phyloP scores from a whole-genome alignment of 495 filamentous ascomycete genomes.

The Massariosphaeria phaeospora region DNA sequence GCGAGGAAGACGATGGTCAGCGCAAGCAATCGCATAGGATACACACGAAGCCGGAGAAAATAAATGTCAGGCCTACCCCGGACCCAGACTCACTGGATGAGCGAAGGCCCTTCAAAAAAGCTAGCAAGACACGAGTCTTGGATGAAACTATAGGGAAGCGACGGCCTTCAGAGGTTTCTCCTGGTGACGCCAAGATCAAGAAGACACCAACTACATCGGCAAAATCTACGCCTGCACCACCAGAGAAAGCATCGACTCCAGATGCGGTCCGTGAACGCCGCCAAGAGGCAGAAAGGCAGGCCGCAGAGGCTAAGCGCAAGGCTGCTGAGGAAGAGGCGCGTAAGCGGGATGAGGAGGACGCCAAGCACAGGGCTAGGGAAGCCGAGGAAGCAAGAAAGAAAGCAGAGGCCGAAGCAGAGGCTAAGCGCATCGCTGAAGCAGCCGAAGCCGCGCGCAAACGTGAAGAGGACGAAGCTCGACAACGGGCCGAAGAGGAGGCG shows the following conservation, averaged over 20 bases:
- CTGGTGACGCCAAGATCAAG: constrained; percentile 20
- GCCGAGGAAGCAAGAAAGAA: constrained; percentile 29
- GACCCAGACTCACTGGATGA: constrained; percentile 29
- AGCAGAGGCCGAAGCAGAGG: constrained; percentile 24
- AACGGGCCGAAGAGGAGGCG: constrained; percentile 27
- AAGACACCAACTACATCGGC: constrained; percentile 23
- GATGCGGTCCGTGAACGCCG: constrained; percentile 23
- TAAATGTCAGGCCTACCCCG: constrained; percentile 15
- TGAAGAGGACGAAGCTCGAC: constrained; percentile 23
- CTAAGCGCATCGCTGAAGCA: constrained; percentile 6
- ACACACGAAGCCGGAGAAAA: constrained; percentile 11
- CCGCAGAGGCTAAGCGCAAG: constrained; percentile 17
- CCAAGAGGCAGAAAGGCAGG: constrained; percentile 23
- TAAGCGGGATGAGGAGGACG: constrained; percentile 25
- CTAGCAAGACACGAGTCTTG: constrained; percentile 7
- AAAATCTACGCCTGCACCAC: constrained; percentile 25
- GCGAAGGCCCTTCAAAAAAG: constrained; percentile 11
- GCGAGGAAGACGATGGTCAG: constrained; percentile 12
- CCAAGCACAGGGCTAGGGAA: constrained; percentile 23
- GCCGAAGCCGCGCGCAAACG: constrained; percentile 27
- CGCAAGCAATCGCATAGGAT: constrained; percentile 12
- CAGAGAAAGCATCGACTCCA: constrained; percentile 23
- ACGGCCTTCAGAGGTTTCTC: constrained; percentile 12
- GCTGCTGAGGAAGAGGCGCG: constrained; percentile 17
- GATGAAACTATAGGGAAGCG: constrained; percentile 19